Evolutionary conservation across 148 eudicot species (phyloP).

Genomic region (Nepenthes gracilis): DNA sequence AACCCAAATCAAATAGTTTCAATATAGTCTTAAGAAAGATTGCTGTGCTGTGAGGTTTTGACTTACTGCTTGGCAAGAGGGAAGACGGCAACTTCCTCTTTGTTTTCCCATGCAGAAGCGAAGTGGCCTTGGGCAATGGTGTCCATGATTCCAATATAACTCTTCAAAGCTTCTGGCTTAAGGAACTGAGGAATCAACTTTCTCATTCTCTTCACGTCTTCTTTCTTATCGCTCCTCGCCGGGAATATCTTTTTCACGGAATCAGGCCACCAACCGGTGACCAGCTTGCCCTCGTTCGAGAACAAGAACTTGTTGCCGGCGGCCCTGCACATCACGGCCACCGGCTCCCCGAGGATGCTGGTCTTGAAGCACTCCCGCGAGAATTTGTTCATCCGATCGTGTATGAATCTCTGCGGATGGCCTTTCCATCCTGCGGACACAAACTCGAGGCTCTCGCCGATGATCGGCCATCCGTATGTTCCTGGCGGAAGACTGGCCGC

Average conservation of each 20-base stretch:
- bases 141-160: slow-evolving; percentile 54
- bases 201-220: slow-evolving; percentile 59
- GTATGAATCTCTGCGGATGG: slow-evolving; percentile 24
- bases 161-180: slow-evolving; percentile 51
- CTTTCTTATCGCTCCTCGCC: slow-evolving; percentile 27
- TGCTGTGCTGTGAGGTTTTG: no score
- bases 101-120: slow-evolving; percentile 34
- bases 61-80: slow-evolving; percentile 16
- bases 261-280: slow-evolving; percentile 40
- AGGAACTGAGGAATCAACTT: slow-evolving; percentile 54
- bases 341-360: slow-evolving; percentile 15
- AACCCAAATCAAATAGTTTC: no score
- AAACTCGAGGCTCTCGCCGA: slow-evolving; percentile 23
- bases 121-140: slow-evolving; percentile 40
- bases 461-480: slow-evolving; percentile 20
- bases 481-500: slow-evolving; percentile 22
- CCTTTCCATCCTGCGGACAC: slow-evolving; percentile 31
- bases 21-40: no score
- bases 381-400: slow-evolving; percentile 20
- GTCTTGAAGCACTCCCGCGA: slow-evolving; percentile 18
- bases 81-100: slow-evolving; percentile 20
- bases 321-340: slow-evolving; percentile 26
- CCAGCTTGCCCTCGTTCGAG: slow-evolving; percentile 37
- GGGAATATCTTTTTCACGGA: slow-evolving; percentile 27
- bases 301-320: slow-evolving; percentile 41